Evolutionary conservation across 225 moss, liverwort and hornwort genomes (phyloP), one percentile per base, ranked within the genome.

Genomic region (Pseudoscleropodium purum): DNA sequence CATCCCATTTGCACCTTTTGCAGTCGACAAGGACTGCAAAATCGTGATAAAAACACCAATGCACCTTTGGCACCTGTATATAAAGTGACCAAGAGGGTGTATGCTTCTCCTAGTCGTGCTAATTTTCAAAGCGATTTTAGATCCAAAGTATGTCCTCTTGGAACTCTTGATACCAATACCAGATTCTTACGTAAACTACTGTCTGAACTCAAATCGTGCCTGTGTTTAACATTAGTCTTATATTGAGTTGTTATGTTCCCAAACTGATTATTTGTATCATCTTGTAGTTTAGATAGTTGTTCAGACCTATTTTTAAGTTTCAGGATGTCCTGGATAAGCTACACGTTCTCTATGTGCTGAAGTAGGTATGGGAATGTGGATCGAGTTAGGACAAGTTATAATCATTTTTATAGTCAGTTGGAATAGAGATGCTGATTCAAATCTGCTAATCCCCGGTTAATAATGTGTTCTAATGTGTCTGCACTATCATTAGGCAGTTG

Each of bases 21-120:
- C 96, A 99, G 96, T 94, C 95, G 94, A 77, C 91, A 96, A 89
- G 92, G 94, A 83, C 91, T 99, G 81, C 96, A 95, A 89, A 94
- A 84, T 89, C 98, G 96, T 91, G 92, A 94, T 83, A 92, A 90
- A 83, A 90, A 93, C 39, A 89, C 92, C 81, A 95, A 91, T 78
- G 85, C 91, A 87, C 83, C 96, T 75, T 89, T 99, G 91, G 91
- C 95, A 86, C 95, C 97, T 66, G 29, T 97, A 37, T 96, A 96
- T 85, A 97, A 94, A 95, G 99, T 99, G 79, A 95, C 97, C 52
- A 97, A 99, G 92, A 99, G 95, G 79, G 99, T 99, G 77, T 99
- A 99, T 78, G 99, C 97, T 65, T 97, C 97, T 82, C 96, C 99
- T 62, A 97, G 96, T 90, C 95, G 97, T 85, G 95, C 97, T 47